Evolutionary conservation across 495 filamentous ascomycete genomes (phyloP).

Genomic region (Aspergillus heteromorphus): DNA sequence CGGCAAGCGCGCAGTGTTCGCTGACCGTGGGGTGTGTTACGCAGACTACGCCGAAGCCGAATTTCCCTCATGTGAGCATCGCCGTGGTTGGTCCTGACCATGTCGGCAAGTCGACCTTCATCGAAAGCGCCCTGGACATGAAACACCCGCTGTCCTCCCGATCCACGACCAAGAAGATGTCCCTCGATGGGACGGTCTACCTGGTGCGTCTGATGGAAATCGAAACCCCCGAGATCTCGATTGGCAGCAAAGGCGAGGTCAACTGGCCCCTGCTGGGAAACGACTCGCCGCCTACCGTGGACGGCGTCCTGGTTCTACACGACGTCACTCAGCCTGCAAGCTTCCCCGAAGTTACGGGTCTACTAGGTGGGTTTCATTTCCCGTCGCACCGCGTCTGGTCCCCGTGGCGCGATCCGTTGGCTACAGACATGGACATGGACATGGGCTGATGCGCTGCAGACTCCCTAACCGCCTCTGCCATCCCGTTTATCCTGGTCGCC

Average conservation of each 20-base stretch:
- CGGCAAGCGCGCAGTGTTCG: not conserved
- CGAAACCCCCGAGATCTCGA: constrained; percentile 32
- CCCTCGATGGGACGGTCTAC: constrained; percentile 70
- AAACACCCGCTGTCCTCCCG: constrained; percentile 51
- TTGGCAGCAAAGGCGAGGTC: constrained; percentile 54
- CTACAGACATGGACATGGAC: too few species aligned
- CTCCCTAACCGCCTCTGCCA: constrained; percentile 56
- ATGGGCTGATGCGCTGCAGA: constrained; percentile 39
- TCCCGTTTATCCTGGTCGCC: constrained; percentile 73
- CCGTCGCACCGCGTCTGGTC: not conserved
- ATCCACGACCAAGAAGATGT: constrained; percentile 63
- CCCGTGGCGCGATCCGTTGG: too few species aligned
- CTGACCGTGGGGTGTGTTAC: constrained; percentile 14
- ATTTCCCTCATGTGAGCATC: constrained; percentile 63
- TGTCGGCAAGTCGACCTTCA: constrained; percentile 87
- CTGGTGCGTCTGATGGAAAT: constrained; percentile 79
- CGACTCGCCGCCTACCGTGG: constrained; percentile 65
- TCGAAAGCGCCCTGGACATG: constrained; percentile 71
- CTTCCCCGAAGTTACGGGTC: constrained; percentile 59
- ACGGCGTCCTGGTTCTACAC: constrained; percentile 81
- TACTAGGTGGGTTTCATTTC: constrained; percentile 41
- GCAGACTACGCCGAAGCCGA: constrained; percentile 24
- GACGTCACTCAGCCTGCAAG: constrained; percentile 73
- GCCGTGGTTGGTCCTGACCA: constrained; percentile 75
- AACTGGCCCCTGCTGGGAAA: constrained; percentile 72